Evolutionary conservation across 192 early-diverging fungal species (phyloP), one percentile per base, ranked within the genome.

Genomic region (Coemansia sp.): DNA sequence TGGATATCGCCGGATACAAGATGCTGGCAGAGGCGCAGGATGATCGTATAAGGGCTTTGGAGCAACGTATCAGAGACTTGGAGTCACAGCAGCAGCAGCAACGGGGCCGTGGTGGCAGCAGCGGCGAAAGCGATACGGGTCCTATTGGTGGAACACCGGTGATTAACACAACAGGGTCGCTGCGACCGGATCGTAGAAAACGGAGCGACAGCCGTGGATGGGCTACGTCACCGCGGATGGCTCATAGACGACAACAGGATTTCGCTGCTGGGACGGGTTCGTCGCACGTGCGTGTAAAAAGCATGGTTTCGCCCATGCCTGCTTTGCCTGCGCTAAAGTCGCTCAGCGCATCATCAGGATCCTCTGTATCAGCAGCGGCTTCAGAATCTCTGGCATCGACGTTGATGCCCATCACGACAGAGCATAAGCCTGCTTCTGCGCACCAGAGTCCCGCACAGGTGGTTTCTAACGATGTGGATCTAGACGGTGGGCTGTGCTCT

Each of bases 201-300:
- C 61, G 75, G 51, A 74, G 64, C 66, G 76, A 79, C 17, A 39
- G 54, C 11, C 65, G 66, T 17, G 76, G 76, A 15, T 79, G 76
- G 76, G 76, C 76, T 2, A 79, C 76, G 12, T 79, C 76, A 53
- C 76, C 76, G 1, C 48, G 76, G 22, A 52, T 9, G 0, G 34
- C 32, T 17, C 8, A 34, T 12, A 35, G 14, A 48, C 9, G 45
- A 48, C 45, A 48, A 15, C 3, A 15, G 45, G 9, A 15, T 48
- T 48, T 48, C 22, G 1, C 1, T 28, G 22, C 22, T 28, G 22
- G 22, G 14, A 4, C 5, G 9, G 45, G 45, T 3, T 48, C 45
- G 1, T 8, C 45, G 3, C 45, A 48, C 4, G 17, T 12, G 45
- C 45, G 45, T 48, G 14, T 15, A 8, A 48, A 48, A 12, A 48